Percentiles rank a stretch among this genome's conserved stretches.
These are phyloP conservation scores for Phytopythium kandeliae DNA, from an alignment of 352 stramenopile genomes.

Conservation along the genomic window DNA sequence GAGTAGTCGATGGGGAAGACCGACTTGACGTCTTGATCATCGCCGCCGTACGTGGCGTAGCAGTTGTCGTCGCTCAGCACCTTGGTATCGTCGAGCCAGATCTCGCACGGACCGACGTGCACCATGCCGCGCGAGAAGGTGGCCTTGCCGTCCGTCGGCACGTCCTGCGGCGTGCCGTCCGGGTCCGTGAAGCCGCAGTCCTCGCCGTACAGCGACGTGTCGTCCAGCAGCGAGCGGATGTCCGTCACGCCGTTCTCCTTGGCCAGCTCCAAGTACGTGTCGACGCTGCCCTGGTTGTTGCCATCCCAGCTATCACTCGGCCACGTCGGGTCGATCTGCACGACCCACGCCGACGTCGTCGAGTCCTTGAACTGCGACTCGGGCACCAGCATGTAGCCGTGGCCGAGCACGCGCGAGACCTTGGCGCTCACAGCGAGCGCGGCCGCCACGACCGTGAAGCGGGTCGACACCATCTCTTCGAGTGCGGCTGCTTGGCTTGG, in stretches of 20 bases:
- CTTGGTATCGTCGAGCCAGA: conserved; percentile 34
- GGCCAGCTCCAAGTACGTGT: conserved; percentile 18
- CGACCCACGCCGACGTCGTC: conserved; percentile 22
- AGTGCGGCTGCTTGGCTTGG: neutral
- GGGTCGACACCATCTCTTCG: conserved; percentile 5
- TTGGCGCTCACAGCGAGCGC: conserved; percentile 14
- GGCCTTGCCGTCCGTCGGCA: conserved; percentile 27
- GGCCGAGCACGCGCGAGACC: conserved; percentile 13
- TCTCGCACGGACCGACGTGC: conserved; percentile 27
- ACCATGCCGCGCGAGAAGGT: conserved; percentile 26
- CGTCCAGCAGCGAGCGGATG: conserved; percentile 24
- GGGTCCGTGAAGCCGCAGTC: conserved; percentile 31
- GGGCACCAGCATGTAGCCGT: conserved; percentile 29
- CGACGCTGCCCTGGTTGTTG: conserved; percentile 24
- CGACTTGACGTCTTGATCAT: conserved; percentile 32
- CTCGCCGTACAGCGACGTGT: conserved; percentile 26
- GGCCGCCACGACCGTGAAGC: conserved; percentile 9
- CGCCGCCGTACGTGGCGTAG: conserved; percentile 23
- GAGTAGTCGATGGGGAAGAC: conserved; percentile 37
- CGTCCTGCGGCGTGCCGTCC: conserved; percentile 23
- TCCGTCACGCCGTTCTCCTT: conserved; percentile 24
- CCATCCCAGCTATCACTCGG: conserved; percentile 21
- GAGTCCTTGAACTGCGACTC: conserved; percentile 26
- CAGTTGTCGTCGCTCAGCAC: conserved; percentile 28
- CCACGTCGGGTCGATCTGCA: conserved; percentile 27